Percentiles rank a stretch among this genome's conserved stretches.
Conservation (phyloP, 2,329 filamentous ascomycete genomes). For the Colletotrichum navitas region DNA sequence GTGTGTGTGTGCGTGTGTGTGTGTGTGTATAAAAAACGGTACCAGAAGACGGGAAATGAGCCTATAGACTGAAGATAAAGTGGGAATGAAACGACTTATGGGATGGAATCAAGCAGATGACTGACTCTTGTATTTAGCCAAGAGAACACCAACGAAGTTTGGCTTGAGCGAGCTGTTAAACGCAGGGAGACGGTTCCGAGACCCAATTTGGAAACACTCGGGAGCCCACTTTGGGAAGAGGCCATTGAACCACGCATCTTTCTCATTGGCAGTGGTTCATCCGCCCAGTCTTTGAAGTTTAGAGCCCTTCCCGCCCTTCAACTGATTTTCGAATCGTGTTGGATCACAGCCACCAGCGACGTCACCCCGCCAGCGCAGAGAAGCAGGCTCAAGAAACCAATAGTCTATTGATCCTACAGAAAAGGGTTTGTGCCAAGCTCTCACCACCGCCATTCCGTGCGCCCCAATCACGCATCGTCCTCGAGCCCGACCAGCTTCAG, state of each 20-base stretch:
- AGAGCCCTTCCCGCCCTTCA: neutral
- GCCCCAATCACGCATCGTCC: slow-evolving; percentile 29
- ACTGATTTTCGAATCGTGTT: neutral
- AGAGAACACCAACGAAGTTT: neutral
- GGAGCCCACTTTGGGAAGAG: neutral
- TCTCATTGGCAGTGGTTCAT: neutral
- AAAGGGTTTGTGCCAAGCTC: too few relatives aligned
- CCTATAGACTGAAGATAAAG: neutral
- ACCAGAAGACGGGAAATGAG: neutral
- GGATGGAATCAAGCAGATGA: neutral
- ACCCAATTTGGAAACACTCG: neutral
- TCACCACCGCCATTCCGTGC: neutral
- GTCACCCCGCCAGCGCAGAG: neutral
- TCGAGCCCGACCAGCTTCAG: slow-evolving; percentile 37
- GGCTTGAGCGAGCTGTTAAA: neutral
- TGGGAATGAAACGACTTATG: neutral
- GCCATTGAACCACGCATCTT: neutral
- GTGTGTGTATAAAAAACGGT: neutral
- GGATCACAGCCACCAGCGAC: neutral
- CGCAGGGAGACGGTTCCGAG: neutral
- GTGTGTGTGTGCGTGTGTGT: neutral
- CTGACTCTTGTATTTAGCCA: neutral
- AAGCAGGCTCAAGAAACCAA: neutral
- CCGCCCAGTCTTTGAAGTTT: neutral
- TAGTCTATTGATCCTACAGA: neutral